Conservation (phyloP, 306 rosid genomes). For the Hippophae rhamnoides region DNA sequence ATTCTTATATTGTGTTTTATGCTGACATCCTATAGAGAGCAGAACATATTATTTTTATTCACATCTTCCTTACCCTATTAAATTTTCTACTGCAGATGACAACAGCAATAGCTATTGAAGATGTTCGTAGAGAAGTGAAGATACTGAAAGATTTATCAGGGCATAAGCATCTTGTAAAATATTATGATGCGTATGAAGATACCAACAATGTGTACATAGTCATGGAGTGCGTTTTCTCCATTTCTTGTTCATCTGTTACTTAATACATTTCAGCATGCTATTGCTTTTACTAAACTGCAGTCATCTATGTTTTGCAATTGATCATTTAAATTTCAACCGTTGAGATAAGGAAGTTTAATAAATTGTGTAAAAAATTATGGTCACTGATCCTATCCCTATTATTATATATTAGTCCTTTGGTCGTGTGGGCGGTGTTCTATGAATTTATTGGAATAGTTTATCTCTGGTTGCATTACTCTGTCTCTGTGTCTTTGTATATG, state of each 20-base stretch:
- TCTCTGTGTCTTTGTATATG: too few species aligned
- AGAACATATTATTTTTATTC: too few species aligned
- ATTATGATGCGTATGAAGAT: conserved; percentile 85
- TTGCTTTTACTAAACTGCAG: neutral
- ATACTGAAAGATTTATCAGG: conserved; percentile 84
- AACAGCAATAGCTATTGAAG: conserved; percentile 80
- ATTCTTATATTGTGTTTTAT: too few species aligned
- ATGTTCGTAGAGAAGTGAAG: conserved; percentile 99
- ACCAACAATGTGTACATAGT: conserved; percentile 88
- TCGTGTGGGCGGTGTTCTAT: conserved; percentile 1
- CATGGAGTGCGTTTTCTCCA: conserved; percentile 82
- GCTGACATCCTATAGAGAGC: too few species aligned
- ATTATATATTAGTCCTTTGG: conserved; percentile 6
- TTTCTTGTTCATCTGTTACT: conserved; percentile 8
- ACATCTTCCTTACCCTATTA: conserved; percentile 14
- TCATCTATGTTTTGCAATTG: neutral
- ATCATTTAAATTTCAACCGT: too few species aligned
- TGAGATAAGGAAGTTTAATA: too few species aligned
- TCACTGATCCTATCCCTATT: neutral
- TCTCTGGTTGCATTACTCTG: neutral
- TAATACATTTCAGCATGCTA: neutral
- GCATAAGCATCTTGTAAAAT: conserved; percentile 78
- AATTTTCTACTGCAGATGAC: conserved; percentile 70
- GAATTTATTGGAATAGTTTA: neutral
- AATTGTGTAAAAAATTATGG: too few species aligned